Conservation (phyloP, 2,329 filamentous ascomycete genomes). For the Calonectria henricotiae region DNA sequence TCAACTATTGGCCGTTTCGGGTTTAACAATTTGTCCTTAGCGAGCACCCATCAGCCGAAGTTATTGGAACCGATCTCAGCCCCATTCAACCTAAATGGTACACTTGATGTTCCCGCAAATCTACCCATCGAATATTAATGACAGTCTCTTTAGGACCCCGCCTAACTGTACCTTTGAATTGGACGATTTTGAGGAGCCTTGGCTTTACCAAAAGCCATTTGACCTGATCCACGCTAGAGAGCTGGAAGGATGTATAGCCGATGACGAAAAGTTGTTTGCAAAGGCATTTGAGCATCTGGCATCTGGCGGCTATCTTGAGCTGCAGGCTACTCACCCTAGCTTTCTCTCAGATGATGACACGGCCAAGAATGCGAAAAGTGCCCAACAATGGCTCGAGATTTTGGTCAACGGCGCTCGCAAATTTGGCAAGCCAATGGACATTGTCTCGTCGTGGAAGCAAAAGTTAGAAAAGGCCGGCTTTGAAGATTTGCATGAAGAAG, state of each 20-base stretch:
- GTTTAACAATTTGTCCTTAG: conserved; percentile 8
- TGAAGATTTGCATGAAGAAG: conserved; percentile 27
- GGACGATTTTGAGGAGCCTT: conserved; percentile 25
- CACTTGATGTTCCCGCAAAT: not conserved
- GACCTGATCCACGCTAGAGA: conserved; percentile 23
- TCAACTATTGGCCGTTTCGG: not conserved
- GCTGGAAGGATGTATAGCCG: conserved; percentile 15
- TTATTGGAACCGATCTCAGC: conserved; percentile 34
- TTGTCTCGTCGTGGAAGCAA: conserved; percentile 7
- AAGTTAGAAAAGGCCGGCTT: conserved; percentile 27
- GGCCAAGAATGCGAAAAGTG: conserved; percentile 10
- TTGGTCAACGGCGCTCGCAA: not conserved
- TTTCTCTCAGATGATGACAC: conserved; percentile 26
- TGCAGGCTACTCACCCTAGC: conserved; percentile 1
- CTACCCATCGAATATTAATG: not conserved
- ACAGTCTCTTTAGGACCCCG: conserved; percentile 11
- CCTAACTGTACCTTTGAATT: conserved; percentile 32
- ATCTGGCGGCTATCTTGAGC: not conserved
- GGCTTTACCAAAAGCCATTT: conserved; percentile 23
- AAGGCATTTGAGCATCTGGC: conserved; percentile 5
- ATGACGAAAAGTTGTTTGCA: conserved; percentile 13
- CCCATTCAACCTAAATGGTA: conserved; percentile 37
- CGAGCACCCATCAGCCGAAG: conserved; percentile 31
- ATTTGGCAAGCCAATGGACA: conserved; percentile 31
- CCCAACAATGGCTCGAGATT: conserved; percentile 2